phyloP scores from a whole-genome alignment of 805 yeast genomes.

The Maudiozyma barnettii region DNA sequence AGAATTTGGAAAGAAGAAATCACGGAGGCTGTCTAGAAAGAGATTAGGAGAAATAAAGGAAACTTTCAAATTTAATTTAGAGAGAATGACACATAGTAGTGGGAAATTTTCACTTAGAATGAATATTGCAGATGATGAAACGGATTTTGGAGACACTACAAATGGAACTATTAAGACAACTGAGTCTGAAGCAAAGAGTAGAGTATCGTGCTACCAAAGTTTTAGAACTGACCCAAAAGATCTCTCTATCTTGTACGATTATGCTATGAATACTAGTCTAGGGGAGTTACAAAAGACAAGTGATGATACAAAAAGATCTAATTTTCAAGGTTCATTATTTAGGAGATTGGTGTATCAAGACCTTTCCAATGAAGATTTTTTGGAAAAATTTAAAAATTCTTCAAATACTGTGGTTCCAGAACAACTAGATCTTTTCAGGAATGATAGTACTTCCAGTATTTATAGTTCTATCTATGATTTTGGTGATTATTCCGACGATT shows the following conservation, averaged over 20 bases:
- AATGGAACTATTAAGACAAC: neutral
- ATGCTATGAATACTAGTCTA: constrained; percentile 7
- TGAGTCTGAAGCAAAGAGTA: neutral
- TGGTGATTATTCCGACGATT: neutral
- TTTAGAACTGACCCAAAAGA: constrained; percentile 13
- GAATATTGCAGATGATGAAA: neutral
- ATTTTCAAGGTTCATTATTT: neutral
- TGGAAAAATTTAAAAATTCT: neutral
- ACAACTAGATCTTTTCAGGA: neutral
- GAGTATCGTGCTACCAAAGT: constrained; percentile 8
- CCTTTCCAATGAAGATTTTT: neutral
- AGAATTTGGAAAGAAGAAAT: neutral
- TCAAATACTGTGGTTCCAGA: neutral
- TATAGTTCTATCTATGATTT: neutral
- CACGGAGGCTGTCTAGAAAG: neutral
- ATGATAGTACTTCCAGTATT: neutral
- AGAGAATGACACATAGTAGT: neutral
- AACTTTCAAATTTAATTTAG: neutral
- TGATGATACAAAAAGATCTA: neutral
- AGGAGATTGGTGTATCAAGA: neutral
- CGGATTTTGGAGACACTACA: neutral
- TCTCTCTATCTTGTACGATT: constrained; percentile 12
- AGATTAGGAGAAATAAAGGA: neutral
- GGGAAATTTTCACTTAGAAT: neutral
- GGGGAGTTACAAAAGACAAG: neutral